These are phyloP conservation scores for Calonectria fujianensis DNA, from an alignment of 2,329 filamentous ascomycete species.

Conservation along the genomic window DNA sequence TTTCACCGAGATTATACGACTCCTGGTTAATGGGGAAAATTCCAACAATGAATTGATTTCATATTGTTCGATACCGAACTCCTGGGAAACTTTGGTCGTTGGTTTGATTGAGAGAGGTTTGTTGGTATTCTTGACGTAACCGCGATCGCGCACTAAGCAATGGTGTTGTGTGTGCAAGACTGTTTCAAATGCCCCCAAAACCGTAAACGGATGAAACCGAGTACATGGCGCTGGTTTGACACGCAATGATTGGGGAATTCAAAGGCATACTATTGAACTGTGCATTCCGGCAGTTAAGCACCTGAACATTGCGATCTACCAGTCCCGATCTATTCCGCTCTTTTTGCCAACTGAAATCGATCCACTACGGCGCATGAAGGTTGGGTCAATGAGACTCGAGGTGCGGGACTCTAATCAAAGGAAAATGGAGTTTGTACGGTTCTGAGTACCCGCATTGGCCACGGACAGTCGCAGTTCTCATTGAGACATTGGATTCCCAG, in stretches of 20 bases:
- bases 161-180: conserved; percentile 11
- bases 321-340: neutral
- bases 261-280: neutral
- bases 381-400: conserved; percentile 12
- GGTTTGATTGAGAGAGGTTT: neutral
- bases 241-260: neutral
- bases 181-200: conserved; percentile 24
- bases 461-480: no score
- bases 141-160: neutral
- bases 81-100: neutral
- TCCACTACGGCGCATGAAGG: conserved; percentile 18
- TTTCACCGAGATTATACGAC: neutral
- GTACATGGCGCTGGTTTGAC: neutral
- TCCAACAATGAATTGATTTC: neutral
- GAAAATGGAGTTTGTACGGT: neutral
- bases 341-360: neutral
- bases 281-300: conserved; percentile 4
- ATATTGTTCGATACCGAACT: neutral
- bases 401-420: conserved; percentile 21
- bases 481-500: conserved; percentile 12
- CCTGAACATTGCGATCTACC: conserved; percentile 12
- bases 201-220: neutral
- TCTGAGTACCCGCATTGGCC: neutral
- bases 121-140: neutral
- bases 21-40: neutral